Evolutionary conservation across 2,329 filamentous ascomycete genomes (phyloP).

Genomic region (Sphaerulina vaccinii): DNA sequence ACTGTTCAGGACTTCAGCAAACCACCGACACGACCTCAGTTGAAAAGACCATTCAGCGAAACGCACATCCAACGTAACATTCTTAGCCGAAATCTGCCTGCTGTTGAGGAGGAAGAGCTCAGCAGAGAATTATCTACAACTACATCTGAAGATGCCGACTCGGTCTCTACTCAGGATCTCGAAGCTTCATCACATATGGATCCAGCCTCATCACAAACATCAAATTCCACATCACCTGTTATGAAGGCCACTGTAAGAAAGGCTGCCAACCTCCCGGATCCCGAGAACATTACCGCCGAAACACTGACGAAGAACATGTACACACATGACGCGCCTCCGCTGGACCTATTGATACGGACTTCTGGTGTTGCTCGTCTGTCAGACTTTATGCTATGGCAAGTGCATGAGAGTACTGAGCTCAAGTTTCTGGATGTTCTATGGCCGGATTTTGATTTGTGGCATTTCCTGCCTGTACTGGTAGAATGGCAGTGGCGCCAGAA

Average conservation of each 20-base stretch:
- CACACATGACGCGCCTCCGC: slow-evolving; percentile 77
- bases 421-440: slow-evolving; percentile 90
- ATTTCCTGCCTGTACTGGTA: slow-evolving; percentile 86
- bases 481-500: slow-evolving; percentile 74
- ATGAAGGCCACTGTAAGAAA: slow-evolving; percentile 33
- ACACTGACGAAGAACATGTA: slow-evolving; percentile 85
- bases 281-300: slow-evolving; percentile 80
- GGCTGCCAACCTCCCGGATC: slow-evolving; percentile 56
- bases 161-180: slow-evolving; percentile 31
- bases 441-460: slow-evolving; percentile 94
- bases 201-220: slow-evolving; percentile 41
- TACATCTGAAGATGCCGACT: slow-evolving; percentile 26
- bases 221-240: slow-evolving; percentile 41
- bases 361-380: slow-evolving; percentile 90
- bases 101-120: slow-evolving; percentile 38
- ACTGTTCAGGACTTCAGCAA: slow-evolving; percentile 85
- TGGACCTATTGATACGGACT: slow-evolving; percentile 88
- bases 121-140: slow-evolving; percentile 13
- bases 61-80: slow-evolving; percentile 85
- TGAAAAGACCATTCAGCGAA: slow-evolving; percentile 75
- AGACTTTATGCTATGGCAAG: slow-evolving; percentile 99
- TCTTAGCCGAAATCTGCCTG: slow-evolving; percentile 49
- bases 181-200: slow-evolving; percentile 36
- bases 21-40: slow-evolving; percentile 46
- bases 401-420: slow-evolving; percentile 86